Evolutionary conservation across 2,329 filamentous ascomycete genomes (phyloP), one percentile per base, ranked within the genome.

Genomic region (Trichophyton mentagrophytes): DNA sequence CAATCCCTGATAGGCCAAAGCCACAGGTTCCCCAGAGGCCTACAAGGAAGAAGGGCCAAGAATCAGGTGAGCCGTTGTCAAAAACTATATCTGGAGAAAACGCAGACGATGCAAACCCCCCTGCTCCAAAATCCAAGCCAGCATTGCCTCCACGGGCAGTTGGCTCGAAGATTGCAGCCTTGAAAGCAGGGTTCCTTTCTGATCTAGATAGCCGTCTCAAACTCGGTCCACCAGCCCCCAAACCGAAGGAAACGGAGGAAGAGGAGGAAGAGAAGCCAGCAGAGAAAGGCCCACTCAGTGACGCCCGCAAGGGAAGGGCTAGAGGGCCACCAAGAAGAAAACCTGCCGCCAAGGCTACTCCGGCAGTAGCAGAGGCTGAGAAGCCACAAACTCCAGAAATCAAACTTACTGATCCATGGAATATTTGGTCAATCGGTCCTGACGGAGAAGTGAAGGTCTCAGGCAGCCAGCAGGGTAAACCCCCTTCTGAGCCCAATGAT

Each of bases 151-250:
- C 85, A 13, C 84, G 90, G 53, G 89, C 90, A 1, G 80, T 81
- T 49, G 89, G 89, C 8, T 83, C 85, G 67, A 97, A 97, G 77
- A 95, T 99, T 71, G 90, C 91, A 15, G 88, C 89, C 25, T 78
- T 99, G 36, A 90, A 95, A 74, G 89, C 89, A 42, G 90, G 89
- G 2, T 97, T 99, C 73, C 85, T 99, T 81, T 90, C 85, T 51
- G 92, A 97, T 69, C 78, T 99, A 47, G 96, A 97, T 73, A 91
- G 90, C 67, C 87, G 90, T 57, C 79, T 99, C 30, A 86, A 90
- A 69, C 76, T 95, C 40, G 93, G 93, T 0, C 92, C 91, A n/a
- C 85, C 89, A 66, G 83, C 60, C 9, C 82, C 85, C 1, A 91
- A 90, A 77, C 87, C 88, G 66, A 86, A 88, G 68, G 86, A 91